Percentiles rank a stretch among this genome's conserved stretches.
Conservation (phyloP, 2,329 filamentous ascomycete species). For the Aspergillus bombycis region DNA sequence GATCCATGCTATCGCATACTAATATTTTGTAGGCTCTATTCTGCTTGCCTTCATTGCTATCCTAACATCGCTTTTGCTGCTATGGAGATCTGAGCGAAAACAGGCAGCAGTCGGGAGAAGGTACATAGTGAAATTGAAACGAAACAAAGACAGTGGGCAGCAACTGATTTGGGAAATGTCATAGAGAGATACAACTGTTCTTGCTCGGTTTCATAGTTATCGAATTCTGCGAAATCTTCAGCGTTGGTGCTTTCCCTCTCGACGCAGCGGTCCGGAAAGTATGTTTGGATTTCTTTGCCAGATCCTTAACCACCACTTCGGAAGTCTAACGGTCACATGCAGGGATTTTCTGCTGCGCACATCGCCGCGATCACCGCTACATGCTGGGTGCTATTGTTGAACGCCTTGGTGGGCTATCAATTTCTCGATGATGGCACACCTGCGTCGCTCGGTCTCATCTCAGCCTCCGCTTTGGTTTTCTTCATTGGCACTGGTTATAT, state of each 20-base stretch:
- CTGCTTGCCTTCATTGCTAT: constrained; percentile 80
- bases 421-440: constrained; percentile 90
- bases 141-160: not conserved
- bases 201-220: constrained; percentile 83
- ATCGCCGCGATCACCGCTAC: constrained; percentile 87
- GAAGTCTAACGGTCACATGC: not conserved
- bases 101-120: constrained; percentile 90
- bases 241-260: constrained; percentile 85
- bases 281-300: constrained; percentile 50
- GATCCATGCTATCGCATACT: constrained; percentile 11
- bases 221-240: constrained; percentile 95
- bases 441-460: constrained; percentile 75
- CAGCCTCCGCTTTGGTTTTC: constrained; percentile 69
- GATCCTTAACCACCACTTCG: not conserved
- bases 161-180: constrained; percentile 19
- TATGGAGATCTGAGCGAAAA: constrained; percentile 84
- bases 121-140: constrained; percentile 52
- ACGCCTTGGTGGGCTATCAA: constrained; percentile 90
- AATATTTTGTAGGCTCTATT: constrained; percentile 71
- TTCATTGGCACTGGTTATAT: constrained; percentile 95
- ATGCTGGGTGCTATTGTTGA: constrained; percentile 87
- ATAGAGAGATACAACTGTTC: constrained; percentile 95
- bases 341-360: constrained; percentile 89
- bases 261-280: constrained; percentile 65
- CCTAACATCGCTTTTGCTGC: constrained; percentile 63